phyloP scores from a whole-genome alignment of 257 asterid species.

The Fraxinus anomala region DNA sequence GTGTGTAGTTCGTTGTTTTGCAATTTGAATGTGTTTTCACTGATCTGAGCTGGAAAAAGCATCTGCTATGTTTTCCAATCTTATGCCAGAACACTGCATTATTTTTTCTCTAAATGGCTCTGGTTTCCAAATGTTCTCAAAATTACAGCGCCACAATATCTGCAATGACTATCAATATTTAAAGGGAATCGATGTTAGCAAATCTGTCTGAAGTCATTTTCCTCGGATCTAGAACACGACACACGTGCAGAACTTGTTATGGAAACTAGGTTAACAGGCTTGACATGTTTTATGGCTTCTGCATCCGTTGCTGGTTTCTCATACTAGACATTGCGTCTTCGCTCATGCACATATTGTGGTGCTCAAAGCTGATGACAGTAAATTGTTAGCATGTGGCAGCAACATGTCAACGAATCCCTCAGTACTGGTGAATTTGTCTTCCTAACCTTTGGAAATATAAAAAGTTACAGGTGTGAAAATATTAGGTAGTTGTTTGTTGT shows the following conservation, averaged over 20 bases:
- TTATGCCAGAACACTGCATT: conserved; percentile 6
- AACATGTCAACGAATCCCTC: background rate
- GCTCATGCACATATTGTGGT: background rate
- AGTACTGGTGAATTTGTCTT: background rate
- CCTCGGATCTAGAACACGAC: background rate
- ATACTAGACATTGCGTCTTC: background rate
- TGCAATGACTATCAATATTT: background rate
- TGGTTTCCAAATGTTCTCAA: background rate
- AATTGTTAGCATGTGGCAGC: conserved; percentile 8
- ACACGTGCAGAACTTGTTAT: background rate
- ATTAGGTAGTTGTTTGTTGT: background rate
- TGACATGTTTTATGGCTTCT: background rate
- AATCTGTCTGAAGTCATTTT: background rate
- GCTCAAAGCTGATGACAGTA: background rate
- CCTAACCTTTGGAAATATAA: background rate
- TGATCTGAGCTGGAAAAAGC: background rate
- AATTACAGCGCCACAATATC: conserved; percentile 15
- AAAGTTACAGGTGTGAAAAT: background rate
- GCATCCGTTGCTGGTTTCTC: no score
- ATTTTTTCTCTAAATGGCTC: background rate
- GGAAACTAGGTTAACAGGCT: conserved; percentile 6
- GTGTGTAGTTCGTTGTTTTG: background rate
- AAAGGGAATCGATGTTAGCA: background rate
- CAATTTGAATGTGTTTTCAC: background rate
- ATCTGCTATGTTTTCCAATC: conserved; percentile 3